These are phyloP conservation scores for Dioscorea dumetorum DNA, from an alignment of 106 monocot genomes.

Conservation along the genomic window DNA sequence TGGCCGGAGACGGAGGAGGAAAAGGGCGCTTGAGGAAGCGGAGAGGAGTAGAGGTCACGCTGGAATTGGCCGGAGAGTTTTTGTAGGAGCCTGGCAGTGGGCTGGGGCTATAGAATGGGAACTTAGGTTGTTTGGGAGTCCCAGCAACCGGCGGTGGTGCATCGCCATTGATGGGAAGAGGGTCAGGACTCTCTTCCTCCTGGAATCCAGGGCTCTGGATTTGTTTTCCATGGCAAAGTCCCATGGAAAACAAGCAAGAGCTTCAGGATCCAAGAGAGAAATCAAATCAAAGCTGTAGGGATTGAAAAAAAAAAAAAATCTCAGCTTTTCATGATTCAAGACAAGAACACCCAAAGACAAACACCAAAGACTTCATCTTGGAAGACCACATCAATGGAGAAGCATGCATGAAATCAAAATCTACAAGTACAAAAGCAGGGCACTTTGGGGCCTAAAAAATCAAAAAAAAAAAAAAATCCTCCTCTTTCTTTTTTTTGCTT, in stretches of 20 bases:
- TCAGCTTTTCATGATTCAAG: neutral
- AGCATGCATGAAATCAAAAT: no score
- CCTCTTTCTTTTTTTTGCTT: neutral
- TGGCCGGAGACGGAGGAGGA: conserved; percentile 49
- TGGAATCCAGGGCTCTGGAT: conserved; percentile 4
- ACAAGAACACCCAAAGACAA: no score
- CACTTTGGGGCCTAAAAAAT: no score
- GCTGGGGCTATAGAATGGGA: conserved; percentile 40
- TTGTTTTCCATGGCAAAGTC: conserved; percentile 41
- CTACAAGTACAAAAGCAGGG: neutral
- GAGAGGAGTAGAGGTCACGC: conserved; percentile 33
- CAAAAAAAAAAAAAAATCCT: neutral
- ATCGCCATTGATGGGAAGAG: conserved; percentile 8
- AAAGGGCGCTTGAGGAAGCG: conserved; percentile 59
- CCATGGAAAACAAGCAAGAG: conserved; percentile 19
- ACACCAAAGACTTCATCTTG: no score
- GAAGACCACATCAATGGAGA: no score
- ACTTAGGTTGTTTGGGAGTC: conserved; percentile 24
- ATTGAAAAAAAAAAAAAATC: neutral
- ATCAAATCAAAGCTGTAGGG: no score
- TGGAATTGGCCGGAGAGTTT: conserved; percentile 22
- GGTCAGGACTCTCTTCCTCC: neutral
- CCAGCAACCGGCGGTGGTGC: conserved; percentile 1
- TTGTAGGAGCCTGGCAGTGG: conserved; percentile 30
- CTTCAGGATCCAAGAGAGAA: neutral